A percentile compares a stretch with the other conserved stretches of the same genome.
Evolutionary conservation across 345 rosid species (phyloP).

Genomic region (Cochlearia excelsa): DNA sequence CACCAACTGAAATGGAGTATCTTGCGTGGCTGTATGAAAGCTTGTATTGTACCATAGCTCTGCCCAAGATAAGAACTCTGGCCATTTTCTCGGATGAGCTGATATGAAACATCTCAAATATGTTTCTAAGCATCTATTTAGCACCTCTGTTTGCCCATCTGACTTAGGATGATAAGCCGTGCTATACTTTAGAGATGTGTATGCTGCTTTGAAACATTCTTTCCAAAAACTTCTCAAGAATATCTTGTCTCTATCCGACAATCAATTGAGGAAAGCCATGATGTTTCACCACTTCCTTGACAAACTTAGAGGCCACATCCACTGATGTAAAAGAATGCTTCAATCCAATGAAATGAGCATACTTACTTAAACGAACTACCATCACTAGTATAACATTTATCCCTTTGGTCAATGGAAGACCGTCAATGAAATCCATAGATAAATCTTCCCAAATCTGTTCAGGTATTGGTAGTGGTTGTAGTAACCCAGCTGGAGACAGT

Average conservation of each 20-base stretch:
- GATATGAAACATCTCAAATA: background rate
- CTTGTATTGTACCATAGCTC: background rate
- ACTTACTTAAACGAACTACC: background rate
- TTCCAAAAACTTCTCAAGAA: background rate
- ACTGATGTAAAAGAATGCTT: background rate
- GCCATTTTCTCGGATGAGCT: background rate
- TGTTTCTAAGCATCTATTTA: background rate
- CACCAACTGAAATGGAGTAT: background rate
- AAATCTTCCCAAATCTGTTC: background rate
- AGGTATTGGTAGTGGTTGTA: background rate
- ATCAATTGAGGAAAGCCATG: background rate
- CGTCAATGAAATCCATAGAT: background rate
- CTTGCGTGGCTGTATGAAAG: background rate
- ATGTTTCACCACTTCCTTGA: background rate
- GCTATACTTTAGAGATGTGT: background rate
- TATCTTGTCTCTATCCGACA: background rate
- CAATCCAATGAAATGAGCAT: background rate
- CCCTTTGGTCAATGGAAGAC: background rate
- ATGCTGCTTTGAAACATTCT: background rate
- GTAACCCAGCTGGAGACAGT: background rate
- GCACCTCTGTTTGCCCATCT: background rate
- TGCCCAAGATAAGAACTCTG: background rate
- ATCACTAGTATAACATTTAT: background rate
- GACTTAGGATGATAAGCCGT: background rate
- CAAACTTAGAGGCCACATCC: background rate